Conservation (phyloP, 495 filamentous ascomycete species). For the Penicillium crystallinum region DNA sequence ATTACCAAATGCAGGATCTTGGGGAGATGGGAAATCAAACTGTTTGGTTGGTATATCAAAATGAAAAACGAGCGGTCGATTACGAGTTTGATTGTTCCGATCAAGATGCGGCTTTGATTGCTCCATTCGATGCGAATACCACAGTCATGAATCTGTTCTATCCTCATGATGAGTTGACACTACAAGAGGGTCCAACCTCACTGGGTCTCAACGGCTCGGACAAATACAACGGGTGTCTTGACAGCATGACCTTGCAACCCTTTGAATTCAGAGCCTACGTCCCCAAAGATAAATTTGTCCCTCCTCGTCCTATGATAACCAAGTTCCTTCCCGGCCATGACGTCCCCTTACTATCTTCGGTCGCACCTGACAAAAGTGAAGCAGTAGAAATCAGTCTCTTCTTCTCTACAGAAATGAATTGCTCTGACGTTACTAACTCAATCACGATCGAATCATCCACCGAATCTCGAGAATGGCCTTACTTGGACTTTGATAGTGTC, state of each 20-base stretch:
- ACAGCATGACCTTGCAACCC: slow-evolving; percentile 45
- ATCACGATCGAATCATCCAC: slow-evolving; percentile 53
- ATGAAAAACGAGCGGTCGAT: slow-evolving; percentile 50
- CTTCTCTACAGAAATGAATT: slow-evolving; percentile 62
- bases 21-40: slow-evolving; percentile 45
- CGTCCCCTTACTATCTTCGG: slow-evolving; percentile 48
- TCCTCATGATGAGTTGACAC: slow-evolving; percentile 52
- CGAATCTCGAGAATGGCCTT: slow-evolving; percentile 35
- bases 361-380: slow-evolving; percentile 39
- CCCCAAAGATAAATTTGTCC: slow-evolving; percentile 43
- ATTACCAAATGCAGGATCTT: slow-evolving; percentile 49
- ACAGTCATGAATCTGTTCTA: slow-evolving; percentile 65
- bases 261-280: slow-evolving; percentile 65
- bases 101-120: slow-evolving; percentile 44
- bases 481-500: slow-evolving; percentile 37
- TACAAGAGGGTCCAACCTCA: slow-evolving; percentile 36
- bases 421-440: slow-evolving; percentile 45
- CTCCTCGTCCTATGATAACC: slow-evolving; percentile 61
- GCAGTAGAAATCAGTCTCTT: slow-evolving; percentile 48
- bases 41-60: slow-evolving; percentile 66
- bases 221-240: slow-evolving; percentile 53
- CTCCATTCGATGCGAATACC: slow-evolving; percentile 52
- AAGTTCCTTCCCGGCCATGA: slow-evolving; percentile 63
- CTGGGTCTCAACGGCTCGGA: slow-evolving; percentile 41
- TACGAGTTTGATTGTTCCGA: slow-evolving; percentile 59